Conservation (phyloP, 306 rosid genomes). For the Castanopsis chinensis region DNA sequence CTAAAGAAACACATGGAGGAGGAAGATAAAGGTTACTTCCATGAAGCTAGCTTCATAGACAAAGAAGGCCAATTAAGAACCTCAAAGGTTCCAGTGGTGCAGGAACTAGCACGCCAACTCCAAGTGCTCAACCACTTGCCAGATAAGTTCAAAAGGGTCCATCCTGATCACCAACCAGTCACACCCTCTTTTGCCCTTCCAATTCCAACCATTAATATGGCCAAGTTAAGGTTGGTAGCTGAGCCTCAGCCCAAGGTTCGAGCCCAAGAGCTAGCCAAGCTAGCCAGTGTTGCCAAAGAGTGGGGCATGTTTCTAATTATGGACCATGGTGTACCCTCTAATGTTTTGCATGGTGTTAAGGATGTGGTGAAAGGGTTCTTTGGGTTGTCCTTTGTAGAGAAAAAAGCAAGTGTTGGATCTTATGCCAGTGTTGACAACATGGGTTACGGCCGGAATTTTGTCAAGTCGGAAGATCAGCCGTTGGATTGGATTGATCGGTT, state of each 20-base stretch:
- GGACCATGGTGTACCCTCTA: not conserved
- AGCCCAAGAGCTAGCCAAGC: constrained; percentile 10
- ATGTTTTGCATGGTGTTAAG: not conserved
- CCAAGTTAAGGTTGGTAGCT: not conserved
- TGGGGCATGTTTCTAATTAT: not conserved
- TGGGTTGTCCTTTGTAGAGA: constrained; percentile 1
- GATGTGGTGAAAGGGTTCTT: constrained; percentile 12
- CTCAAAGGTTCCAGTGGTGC: constrained; percentile 10
- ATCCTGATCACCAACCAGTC: not conserved
- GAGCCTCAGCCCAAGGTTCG: not conserved
- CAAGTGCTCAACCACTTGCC: constrained; percentile 1
- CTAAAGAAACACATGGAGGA: not conserved
- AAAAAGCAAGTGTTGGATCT: constrained; percentile 6
- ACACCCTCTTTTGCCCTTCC: no score
- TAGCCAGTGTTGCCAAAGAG: not conserved
- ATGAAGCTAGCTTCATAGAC: constrained; percentile 3
- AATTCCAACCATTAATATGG: constrained; percentile 1
- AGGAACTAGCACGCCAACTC: constrained; percentile 13
- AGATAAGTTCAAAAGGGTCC: not conserved
- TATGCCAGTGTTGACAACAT: not conserved
- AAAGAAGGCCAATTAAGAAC: not conserved
- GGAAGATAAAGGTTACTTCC: not conserved
- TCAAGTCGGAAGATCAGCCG: constrained; percentile 12
- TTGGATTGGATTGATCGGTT: constrained; percentile 23
- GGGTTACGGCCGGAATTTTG: constrained; percentile 19